phyloP scores from a whole-genome alignment of 2,329 filamentous ascomycete genomes.

The Pyricularia sp. region DNA sequence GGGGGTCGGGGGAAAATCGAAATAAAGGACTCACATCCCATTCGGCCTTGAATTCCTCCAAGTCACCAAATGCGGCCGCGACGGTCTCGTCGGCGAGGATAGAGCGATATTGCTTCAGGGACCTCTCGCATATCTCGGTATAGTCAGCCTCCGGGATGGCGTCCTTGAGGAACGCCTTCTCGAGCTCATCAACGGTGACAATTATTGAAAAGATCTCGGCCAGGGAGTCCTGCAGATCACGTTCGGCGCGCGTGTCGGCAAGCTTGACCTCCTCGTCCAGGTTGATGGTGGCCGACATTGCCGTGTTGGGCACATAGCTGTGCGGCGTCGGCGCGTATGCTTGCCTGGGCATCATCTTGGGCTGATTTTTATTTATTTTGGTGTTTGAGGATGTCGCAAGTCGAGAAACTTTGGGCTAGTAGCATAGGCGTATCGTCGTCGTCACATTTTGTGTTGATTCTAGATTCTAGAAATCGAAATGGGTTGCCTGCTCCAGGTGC shows the following conservation, averaged over 20 bases:
- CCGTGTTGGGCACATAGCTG: slow-evolving; percentile 80
- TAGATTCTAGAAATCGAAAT: not conserved
- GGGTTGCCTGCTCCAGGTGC: not conserved
- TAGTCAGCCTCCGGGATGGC: slow-evolving; percentile 87
- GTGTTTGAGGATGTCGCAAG: not conserved
- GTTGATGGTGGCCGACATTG: slow-evolving; percentile 81
- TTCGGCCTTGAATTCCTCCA: slow-evolving; percentile 83
- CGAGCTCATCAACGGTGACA: slow-evolving; percentile 85
- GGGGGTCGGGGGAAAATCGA: not conserved
- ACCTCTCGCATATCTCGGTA: slow-evolving; percentile 88
- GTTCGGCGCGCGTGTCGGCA: slow-evolving; percentile 74
- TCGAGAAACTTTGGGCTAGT: not conserved
- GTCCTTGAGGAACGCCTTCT: slow-evolving; percentile 95
- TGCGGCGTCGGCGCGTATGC: slow-evolving; percentile 85
- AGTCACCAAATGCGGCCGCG: slow-evolving; percentile 73
- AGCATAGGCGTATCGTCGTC: not conserved
- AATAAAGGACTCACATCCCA: slow-evolving; percentile 69
- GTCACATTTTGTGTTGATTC: not conserved
- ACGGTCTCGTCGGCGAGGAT: slow-evolving; percentile 86
- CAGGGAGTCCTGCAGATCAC: slow-evolving; percentile 89
- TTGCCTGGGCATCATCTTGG: slow-evolving; percentile 47
- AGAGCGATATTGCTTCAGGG: slow-evolving; percentile 94
- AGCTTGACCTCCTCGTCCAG: slow-evolving; percentile 97
- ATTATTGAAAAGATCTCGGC: slow-evolving; percentile 98
- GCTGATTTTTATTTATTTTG: not conserved